Conservation (phyloP, 345 rosid species). For the Ceriops zippeliana region DNA sequence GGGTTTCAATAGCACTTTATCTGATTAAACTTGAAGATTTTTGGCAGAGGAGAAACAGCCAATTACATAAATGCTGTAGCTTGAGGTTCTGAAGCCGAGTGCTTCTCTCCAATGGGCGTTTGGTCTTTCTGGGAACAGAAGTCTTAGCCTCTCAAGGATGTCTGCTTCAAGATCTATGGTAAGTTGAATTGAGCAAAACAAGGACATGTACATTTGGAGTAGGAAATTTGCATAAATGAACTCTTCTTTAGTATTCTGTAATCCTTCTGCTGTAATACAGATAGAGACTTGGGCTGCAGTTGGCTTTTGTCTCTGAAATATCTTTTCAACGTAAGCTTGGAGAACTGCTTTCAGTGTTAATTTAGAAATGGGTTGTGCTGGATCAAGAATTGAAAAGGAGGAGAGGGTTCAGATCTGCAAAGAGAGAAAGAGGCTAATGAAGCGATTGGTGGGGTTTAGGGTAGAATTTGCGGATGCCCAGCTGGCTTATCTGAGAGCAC, state of each 20-base stretch:
- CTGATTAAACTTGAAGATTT: neutral
- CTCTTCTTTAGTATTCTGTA: neutral
- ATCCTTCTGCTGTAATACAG: conserved; percentile 2
- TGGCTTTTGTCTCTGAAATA: neutral
- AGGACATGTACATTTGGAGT: neutral
- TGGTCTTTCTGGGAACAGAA: too few species aligned
- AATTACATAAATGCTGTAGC: too few species aligned
- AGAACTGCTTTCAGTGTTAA: neutral
- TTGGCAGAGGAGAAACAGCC: neutral
- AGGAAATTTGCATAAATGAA: neutral
- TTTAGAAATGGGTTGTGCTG: conserved; percentile 77
- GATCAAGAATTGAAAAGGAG: conserved; percentile 73
- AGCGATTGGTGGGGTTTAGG: conserved; percentile 56
- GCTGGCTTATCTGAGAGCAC: conserved; percentile 65
- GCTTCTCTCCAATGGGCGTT: too few species aligned
- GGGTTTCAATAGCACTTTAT: neutral
- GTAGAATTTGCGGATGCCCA: conserved; percentile 81
- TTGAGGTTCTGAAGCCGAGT: too few species aligned
- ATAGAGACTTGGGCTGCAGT: neutral
- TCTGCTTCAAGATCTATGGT: neutral
- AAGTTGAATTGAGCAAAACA: neutral
- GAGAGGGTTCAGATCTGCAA: conserved; percentile 67
- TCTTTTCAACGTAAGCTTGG: neutral
- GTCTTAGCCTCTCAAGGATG: neutral
- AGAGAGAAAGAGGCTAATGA: conserved; percentile 85